These are phyloP conservation scores for Rehmannia glutinosa DNA, from an alignment of 257 asterid genomes.

Conservation along the genomic window DNA sequence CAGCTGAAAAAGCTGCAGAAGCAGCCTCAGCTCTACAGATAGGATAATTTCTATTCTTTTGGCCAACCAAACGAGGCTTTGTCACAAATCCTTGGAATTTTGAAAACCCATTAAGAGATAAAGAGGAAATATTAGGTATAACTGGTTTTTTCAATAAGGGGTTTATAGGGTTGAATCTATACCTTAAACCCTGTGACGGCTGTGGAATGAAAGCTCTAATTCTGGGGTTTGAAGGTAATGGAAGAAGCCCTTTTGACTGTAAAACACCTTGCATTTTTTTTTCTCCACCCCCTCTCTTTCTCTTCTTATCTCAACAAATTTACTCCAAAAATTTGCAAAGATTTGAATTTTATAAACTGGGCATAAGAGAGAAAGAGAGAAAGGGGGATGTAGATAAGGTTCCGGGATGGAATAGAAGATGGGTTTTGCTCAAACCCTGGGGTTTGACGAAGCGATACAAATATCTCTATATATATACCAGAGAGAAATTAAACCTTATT, in stretches of 20 bases:
- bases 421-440: conserved; percentile 6
- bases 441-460: conserved; percentile 6
- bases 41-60: conserved; percentile 28
- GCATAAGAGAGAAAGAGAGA: conserved; percentile 15
- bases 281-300: conserved; percentile 17
- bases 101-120: conserved; percentile 36
- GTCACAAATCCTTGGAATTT: conserved; percentile 41
- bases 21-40: conserved; percentile 68
- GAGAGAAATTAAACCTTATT: no score
- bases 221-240: conserved; percentile 71
- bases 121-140: conserved; percentile 24
- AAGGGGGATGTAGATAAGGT: conserved; percentile 32
- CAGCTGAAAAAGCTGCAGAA: conserved; percentile 49
- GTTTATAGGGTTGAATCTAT: conserved; percentile 44
- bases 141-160: no score
- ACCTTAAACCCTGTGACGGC: conserved; percentile 51
- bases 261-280: conserved; percentile 75
- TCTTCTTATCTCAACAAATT: not conserved
- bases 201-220: conserved; percentile 42
- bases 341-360: conserved; percentile 34
- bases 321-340: conserved; percentile 20
- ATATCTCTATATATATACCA: not conserved
- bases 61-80: conserved; percentile 39
- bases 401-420: conserved; percentile 25
- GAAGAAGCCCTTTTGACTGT: conserved; percentile 75